These are phyloP conservation scores for Fusarium decemcellulare DNA, from an alignment of 2,329 filamentous ascomycete species.

Conservation along the genomic window DNA sequence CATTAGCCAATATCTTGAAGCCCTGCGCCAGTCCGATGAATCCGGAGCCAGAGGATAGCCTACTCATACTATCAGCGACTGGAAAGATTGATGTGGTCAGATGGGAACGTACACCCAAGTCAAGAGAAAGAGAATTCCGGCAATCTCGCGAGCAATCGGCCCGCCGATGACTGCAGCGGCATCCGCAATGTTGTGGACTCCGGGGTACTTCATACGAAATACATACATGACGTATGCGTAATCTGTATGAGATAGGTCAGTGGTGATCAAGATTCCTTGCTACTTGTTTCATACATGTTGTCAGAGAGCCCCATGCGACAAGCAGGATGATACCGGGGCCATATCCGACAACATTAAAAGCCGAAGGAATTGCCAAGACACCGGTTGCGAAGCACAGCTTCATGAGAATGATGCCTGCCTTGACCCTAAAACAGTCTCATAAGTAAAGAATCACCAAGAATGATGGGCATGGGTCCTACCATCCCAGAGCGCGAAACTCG, in stretches of 20 bases:
- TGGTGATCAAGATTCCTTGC: neutral
- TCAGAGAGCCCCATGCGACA: slow-evolving; percentile 39
- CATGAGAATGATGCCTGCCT: slow-evolving; percentile 38
- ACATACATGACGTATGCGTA: slow-evolving; percentile 46
- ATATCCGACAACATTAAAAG: slow-evolving; percentile 42
- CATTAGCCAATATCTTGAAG: slow-evolving; percentile 37
- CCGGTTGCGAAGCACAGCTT: slow-evolving; percentile 45
- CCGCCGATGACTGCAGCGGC: slow-evolving; percentile 43
- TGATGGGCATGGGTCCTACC: slow-evolving; percentile 16
- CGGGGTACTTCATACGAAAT: slow-evolving; percentile 42
- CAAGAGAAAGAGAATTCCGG: slow-evolving; percentile 40
- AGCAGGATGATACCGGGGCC: slow-evolving; percentile 40
- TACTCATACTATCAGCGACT: neutral
- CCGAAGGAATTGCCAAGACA: slow-evolving; percentile 45
- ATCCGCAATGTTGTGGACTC: slow-evolving; percentile 47
- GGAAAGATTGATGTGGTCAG: accelerated
- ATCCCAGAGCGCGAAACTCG: slow-evolving; percentile 41
- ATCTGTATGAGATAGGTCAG: slow-evolving; percentile 14
- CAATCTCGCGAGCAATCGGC: slow-evolving; percentile 39
- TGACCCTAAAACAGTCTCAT: slow-evolving; percentile 24
- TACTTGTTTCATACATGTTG: slow-evolving; percentile 33
- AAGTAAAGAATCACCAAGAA: neutral
- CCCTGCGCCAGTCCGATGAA: slow-evolving; percentile 44
- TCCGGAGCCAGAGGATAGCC: slow-evolving; percentile 40
- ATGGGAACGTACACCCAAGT: slow-evolving; percentile 39